Conservation (phyloP, 2,329 filamentous ascomycete species). For the Nemania diffusa region DNA sequence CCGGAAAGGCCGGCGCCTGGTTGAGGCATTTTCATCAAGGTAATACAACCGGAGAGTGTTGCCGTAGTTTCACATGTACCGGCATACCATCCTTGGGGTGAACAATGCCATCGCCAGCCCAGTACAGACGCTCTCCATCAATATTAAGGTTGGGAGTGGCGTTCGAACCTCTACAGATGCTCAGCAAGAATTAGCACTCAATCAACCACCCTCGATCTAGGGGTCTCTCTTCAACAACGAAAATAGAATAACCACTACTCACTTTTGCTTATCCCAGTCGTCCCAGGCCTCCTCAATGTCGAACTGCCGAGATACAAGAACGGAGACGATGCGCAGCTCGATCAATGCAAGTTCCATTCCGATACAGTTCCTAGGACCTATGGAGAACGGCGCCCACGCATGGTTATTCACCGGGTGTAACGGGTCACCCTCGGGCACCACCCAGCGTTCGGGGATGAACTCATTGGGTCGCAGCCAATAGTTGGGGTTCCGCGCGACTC, state of each 20-base stretch:
- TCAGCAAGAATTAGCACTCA: constrained; percentile 17
- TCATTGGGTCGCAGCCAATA: constrained; percentile 49
- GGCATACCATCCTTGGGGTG: constrained; percentile 54
- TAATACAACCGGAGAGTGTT: constrained; percentile 30
- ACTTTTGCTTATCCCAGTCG: constrained; percentile 50
- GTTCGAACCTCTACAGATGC: constrained; percentile 34
- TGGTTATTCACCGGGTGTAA: constrained; percentile 47
- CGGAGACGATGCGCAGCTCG: constrained; percentile 61
- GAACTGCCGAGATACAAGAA: constrained; percentile 60
- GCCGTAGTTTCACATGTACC: constrained; percentile 48
- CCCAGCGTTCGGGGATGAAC: constrained; percentile 53
- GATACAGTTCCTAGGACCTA: constrained; percentile 65
- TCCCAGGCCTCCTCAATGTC: constrained; percentile 60
- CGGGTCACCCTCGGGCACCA: constrained; percentile 43
- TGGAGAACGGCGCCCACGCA: constrained; percentile 64
- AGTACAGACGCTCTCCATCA: constrained; percentile 49
- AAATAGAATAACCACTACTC: constrained; percentile 27
- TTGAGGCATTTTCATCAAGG: constrained; percentile 2
- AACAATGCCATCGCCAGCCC: constrained; percentile 44
- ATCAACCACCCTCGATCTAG: not conserved
- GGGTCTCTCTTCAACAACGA: not conserved
- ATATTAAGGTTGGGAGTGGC: constrained; percentile 43
- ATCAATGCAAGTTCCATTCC: constrained; percentile 66
- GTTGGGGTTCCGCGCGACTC: constrained; percentile 42
- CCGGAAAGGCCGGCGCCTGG: not conserved